A percentile compares a stretch with the other conserved stretches of the same genome.
phyloP scores from a whole-genome alignment of 2,329 filamentous ascomycete genomes.

The Aspergillus ruber region DNA sequence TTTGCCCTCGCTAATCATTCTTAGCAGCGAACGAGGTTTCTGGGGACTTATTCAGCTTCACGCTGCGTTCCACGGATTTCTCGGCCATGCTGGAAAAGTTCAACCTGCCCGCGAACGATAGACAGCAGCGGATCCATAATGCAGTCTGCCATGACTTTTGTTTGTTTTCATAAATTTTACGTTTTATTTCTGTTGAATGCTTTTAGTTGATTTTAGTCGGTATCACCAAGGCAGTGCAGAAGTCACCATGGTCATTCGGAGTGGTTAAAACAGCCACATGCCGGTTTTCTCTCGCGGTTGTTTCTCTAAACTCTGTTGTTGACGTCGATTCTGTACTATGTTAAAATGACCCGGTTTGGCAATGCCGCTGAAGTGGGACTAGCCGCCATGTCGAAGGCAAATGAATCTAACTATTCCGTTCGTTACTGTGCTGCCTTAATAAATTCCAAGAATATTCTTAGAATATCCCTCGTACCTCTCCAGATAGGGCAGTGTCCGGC shows the following conservation, averaged over 20 bases:
- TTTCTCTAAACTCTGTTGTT: background rate
- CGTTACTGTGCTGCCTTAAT: background rate
- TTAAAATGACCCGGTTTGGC: background rate
- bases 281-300: background rate
- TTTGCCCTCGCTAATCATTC: background rate
- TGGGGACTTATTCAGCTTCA: background rate
- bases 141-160: conserved; percentile 7
- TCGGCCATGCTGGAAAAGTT: conserved; percentile 8
- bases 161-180: conserved; percentile 4
- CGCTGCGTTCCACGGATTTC: background rate
- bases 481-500: background rate
- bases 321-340: background rate
- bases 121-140: conserved; percentile 9
- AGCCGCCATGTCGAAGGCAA: background rate
- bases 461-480: background rate
- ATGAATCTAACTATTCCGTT: background rate
- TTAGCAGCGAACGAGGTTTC: too few relatives aligned
- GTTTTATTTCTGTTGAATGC: conserved; percentile 6
- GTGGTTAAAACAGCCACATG: background rate
- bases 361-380: background rate
- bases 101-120: conserved; percentile 7
- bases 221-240: conserved; percentile 7
- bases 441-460: background rate
- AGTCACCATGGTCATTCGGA: background rate
- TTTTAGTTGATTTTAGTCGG: conserved; percentile 3